Evolutionary conservation across 192 early-diverging fungal genomes (phyloP).

Genomic region (Coemansia sp.): DNA sequence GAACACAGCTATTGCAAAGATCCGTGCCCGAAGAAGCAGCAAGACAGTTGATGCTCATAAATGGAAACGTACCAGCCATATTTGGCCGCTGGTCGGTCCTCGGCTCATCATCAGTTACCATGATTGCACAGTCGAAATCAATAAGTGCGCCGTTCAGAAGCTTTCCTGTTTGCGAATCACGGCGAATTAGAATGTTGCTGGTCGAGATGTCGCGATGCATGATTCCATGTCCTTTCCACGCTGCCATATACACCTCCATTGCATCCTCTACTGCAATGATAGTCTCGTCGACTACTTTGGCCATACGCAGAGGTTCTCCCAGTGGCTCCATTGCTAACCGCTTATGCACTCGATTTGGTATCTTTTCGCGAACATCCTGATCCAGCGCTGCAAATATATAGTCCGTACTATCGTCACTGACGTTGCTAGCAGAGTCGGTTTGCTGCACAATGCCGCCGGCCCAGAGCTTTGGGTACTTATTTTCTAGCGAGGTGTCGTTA

Average conservation of each 20-base stretch:
- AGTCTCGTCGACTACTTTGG: background rate
- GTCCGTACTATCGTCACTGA: background rate
- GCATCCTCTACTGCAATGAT: slow-evolving; percentile 3
- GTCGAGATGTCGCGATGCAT: background rate
- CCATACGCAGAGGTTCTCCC: background rate
- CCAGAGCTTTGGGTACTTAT: background rate
- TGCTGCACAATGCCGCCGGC: background rate
- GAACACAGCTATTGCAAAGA: too few relatives aligned
- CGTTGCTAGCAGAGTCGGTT: background rate
- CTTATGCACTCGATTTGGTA: background rate
- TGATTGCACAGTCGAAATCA: background rate
- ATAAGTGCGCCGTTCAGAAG: background rate
- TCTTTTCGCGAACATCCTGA: background rate
- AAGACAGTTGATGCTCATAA: background rate
- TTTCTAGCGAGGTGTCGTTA: background rate
- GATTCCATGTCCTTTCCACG: background rate
- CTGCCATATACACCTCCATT: background rate
- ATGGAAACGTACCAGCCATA: background rate
- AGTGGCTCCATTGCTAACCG: background rate
- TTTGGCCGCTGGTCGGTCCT: background rate
- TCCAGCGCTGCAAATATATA: background rate
- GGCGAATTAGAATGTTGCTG: background rate
- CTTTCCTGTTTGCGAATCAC: background rate
- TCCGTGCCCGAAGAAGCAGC: too few relatives aligned
- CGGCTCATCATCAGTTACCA: background rate